A percentile compares a stretch with the other conserved stretches of the same genome.
Evolutionary conservation across 257 asterid genomes (phyloP).

Genomic region (Solanum chiquidenum): DNA sequence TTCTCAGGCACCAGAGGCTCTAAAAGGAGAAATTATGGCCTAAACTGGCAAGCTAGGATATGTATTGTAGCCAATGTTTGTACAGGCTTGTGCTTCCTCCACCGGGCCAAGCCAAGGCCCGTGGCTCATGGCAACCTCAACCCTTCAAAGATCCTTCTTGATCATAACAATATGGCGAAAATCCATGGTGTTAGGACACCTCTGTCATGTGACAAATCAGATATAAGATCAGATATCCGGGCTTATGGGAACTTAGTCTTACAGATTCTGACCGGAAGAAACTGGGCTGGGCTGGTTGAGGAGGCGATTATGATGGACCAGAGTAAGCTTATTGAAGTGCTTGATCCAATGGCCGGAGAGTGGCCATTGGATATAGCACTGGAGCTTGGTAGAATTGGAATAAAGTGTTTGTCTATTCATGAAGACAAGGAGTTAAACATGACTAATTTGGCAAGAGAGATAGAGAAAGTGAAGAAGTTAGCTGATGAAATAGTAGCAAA

Average conservation of each 20-base stretch:
- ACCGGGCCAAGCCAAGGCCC: conserved; percentile 44
- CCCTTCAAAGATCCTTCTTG: conserved; percentile 55
- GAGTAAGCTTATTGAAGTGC: conserved; percentile 4
- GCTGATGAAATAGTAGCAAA: conserved; percentile 33
- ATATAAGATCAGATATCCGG: conserved; percentile 25
- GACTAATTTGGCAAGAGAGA: conserved; percentile 23
- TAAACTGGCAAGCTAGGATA: conserved; percentile 47
- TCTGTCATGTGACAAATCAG: conserved; percentile 2
- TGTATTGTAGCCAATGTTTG: conserved; percentile 49
- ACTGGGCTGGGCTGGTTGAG: conserved; percentile 17
- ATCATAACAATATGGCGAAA: conserved; percentile 33
- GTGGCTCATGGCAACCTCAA: conserved; percentile 47
- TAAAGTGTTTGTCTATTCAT: conserved; percentile 21
- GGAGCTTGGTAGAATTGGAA: conserved; percentile 44
- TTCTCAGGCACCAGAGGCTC: conserved; percentile 25
- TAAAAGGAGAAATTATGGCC: conserved; percentile 14
- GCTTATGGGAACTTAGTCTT: conserved; percentile 49
- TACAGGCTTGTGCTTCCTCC: conserved; percentile 51
- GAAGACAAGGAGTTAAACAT: conserved; percentile 15
- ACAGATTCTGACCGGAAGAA: conserved; percentile 53
- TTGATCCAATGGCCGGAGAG: conserved; percentile 36
- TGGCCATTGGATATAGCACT: conserved; percentile 71
- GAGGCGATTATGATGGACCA: conserved; percentile 20
- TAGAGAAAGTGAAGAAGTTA: conserved; percentile 29
- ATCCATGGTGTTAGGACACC: conserved; percentile 19